Evolutionary conservation across 1,284 basidiomycete species (phyloP).

Genomic region (Sporisorium sorghi): DNA sequence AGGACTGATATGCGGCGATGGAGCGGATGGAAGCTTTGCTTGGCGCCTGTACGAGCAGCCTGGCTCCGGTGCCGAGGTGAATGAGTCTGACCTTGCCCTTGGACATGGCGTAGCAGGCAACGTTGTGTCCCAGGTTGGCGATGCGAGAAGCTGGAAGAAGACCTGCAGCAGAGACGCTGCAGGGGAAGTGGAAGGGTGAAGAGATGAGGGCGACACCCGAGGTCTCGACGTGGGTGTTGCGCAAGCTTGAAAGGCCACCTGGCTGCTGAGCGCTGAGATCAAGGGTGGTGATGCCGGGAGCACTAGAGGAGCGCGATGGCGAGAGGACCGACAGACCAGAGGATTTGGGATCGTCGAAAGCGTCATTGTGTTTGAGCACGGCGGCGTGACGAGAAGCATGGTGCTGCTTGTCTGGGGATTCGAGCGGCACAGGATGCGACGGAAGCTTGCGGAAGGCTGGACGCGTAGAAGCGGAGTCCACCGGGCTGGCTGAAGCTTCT

Average conservation of each 20-base stretch:
- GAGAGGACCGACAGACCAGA: constrained; percentile 42
- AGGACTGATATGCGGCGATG: constrained; percentile 24
- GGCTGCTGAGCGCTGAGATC: constrained; percentile 42
- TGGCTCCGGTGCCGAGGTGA: constrained; percentile 31
- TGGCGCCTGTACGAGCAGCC: constrained; percentile 25
- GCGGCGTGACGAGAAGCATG: constrained; percentile 28
- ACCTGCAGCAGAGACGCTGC: constrained; percentile 20
- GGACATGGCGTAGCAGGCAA: constrained; percentile 41
- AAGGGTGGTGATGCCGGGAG: constrained; percentile 35
- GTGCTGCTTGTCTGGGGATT: constrained; percentile 25
- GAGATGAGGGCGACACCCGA: constrained; percentile 38
- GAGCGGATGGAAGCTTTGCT: constrained; percentile 23
- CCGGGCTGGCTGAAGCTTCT: neutral
- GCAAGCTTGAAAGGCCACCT: constrained; percentile 34
- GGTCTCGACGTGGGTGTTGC: constrained; percentile 37
- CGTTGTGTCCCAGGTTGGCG: constrained; percentile 25
- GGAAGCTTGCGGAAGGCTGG: constrained; percentile 19
- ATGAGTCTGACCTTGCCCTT: constrained; percentile 49
- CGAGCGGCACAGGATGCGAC: constrained; percentile 9
- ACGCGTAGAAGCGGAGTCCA: constrained; percentile 1
- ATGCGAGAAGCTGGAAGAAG: constrained; percentile 25
- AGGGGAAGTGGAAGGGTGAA: constrained; percentile 32
- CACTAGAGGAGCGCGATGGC: constrained; percentile 30
- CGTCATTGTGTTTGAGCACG: constrained; percentile 20
- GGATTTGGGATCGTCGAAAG: constrained; percentile 37